Evolutionary conservation across 257 asterid genomes (phyloP), one percentile per base, ranked within the genome.

Genomic region (Rhazya stricta): DNA sequence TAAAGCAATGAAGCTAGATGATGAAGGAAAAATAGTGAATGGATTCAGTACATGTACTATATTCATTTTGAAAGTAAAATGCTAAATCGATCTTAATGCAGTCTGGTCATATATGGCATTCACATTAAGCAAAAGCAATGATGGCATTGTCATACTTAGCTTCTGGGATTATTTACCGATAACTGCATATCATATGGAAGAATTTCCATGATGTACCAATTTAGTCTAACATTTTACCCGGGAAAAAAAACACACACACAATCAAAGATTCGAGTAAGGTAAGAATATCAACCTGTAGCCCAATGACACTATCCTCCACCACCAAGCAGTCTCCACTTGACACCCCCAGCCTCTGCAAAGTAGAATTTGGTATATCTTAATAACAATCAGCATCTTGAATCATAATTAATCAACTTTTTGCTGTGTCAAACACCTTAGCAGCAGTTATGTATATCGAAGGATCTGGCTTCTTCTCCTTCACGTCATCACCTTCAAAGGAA

Each of bases 261-360:
- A 60, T 37, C 41, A 37, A 32, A 41, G 54, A 68, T 12, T 53
- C 5, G 34, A 69, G 50, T 29, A 39, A 6, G 21, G 43, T 15
- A 7, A 37, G 5, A 66, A 66, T 56, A 79, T 19, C 43, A 87
- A 94, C 98, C 97, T 90, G 96, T 60, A 95, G 88, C 36, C 99
- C 98, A 68, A 95, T 95, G 83, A 95, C 94, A 76, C 99, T 92
- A 73, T 95, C 98, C 84, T 95, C 99, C 68, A 95, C 93, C 41
- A 95, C 99, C 84, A 92, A 73, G 85, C 98, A 92, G 75, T 91
- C 89, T 79, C 63, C 84, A 76, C 74, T 88, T 25, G 89, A 87
- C 62, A 95, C 83, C 23, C 94, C 96, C 69, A 95, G 86, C 75
- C 62, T 87, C 98, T 95, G 88, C 32, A 73, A n/a, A 78, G 71